Evolutionary conservation across 2,329 filamentous ascomycete genomes (phyloP), one percentile per base, ranked within the genome.

Genomic region (Grosmannia huntii): DNA sequence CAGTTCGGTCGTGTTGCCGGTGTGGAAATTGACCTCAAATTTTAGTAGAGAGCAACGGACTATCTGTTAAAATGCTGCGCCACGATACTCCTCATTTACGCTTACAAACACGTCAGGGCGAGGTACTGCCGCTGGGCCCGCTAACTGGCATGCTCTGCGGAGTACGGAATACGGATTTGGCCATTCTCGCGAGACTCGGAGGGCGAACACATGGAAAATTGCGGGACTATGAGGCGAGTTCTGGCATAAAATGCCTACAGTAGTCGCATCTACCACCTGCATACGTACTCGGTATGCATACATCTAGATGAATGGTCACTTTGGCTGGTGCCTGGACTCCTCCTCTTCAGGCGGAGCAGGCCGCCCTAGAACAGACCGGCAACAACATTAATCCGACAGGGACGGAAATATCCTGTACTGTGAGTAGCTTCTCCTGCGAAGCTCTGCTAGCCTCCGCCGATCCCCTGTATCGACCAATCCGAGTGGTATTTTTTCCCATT

Each of bases 51-150:
- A 38, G 38, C 36, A 48, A 14, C 21, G 54, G 27, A 12, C 23
- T 27, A 33, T 36, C 21, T 56, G 41, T 49, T 56, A 49, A 36
- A 33, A 16, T 56, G 54, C 54, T 56, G 54, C 54, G 54, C 54
- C 54, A 56, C 54, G 38, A 49, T 56, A 56, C 41, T 33, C 54
- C 41, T 50, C 5, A 16, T 19, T 19, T 25, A 31, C 41, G 27
- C 44, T 49, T n/a, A 41, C 54, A 23, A 19, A 16, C 7, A 14
- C 38, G 11, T 44, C 11, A 38, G 6, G 21, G 27, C 7, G 27
- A 56, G 44, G 41, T 55, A 55, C 33, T 19, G 53, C 53, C 19
- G 53, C 53, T 46, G 16, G 38, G 16, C 7, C 16, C 38, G 38
- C 53, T 55, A 55, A 48, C 31, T 53, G 50, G 28, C 28, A n/a